Percentiles rank a stretch among this genome's conserved stretches.
phyloP scores from a whole-genome alignment of 495 filamentous ascomycete species.

The Penicillium mononematosum region DNA sequence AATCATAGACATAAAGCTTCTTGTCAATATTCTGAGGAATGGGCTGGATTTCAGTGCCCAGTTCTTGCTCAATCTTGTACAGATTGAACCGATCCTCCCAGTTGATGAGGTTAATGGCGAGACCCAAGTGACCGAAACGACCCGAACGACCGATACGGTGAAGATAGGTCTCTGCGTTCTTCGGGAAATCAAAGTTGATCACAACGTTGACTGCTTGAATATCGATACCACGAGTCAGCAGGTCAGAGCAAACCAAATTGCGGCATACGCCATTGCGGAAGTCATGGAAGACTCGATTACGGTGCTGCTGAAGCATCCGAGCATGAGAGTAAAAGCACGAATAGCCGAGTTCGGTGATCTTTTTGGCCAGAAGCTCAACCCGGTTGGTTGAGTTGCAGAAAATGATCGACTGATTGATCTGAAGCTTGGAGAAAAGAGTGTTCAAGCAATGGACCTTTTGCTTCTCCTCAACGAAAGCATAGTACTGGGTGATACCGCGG shows the following conservation, averaged over 20 bases:
- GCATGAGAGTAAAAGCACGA: conserved; percentile 99
- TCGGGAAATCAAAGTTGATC: conserved; percentile 99
- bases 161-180: conserved; percentile 98
- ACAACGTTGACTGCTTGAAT: conserved; percentile 99
- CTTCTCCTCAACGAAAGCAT: conserved; percentile 98
- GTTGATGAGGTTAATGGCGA: conserved; percentile 98
- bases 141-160: conserved; percentile 98
- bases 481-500: conserved; percentile 97
- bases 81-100: conserved; percentile 99
- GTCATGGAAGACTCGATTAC: conserved; percentile 98
- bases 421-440: conserved; percentile 96
- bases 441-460: conserved; percentile 99
- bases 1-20: conserved; percentile 96
- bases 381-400: conserved; percentile 99
- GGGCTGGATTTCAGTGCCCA: conserved; percentile 94
- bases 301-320: conserved; percentile 95
- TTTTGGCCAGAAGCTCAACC: conserved; percentile 95
- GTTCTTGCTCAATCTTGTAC: conserved; percentile 96
- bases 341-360: conserved; percentile 98
- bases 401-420: conserved; percentile 99
- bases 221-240: conserved; percentile 97
- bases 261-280: conserved; percentile 97
- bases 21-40: conserved; percentile 96
- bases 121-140: conserved; percentile 92
- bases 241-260: conserved; percentile 96